Percentiles rank a stretch among this genome's conserved stretches.
Evolutionary conservation across 2,329 filamentous ascomycete genomes (phyloP).

Genomic region (Venturiaceae sp.): DNA sequence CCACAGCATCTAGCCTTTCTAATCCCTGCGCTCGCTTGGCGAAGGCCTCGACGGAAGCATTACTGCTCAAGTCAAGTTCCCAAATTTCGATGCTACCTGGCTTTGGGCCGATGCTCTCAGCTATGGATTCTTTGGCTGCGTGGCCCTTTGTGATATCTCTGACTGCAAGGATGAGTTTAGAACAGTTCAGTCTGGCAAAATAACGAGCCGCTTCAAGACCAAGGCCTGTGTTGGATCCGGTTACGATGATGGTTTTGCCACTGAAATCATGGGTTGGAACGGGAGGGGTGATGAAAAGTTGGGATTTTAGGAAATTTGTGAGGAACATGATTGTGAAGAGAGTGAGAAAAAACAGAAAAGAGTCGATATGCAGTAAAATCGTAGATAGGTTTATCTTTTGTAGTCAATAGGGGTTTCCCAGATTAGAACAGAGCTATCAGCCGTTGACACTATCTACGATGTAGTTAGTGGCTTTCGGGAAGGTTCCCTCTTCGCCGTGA

Average conservation of each 20-base stretch:
- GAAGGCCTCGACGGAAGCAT: conserved; percentile 26
- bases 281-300: too few species aligned
- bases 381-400: too few species aligned
- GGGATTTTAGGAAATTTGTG: too few species aligned
- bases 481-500: too few species aligned
- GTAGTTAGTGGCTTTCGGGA: too few species aligned
- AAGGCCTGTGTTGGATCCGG: conserved; percentile 37
- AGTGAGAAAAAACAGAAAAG: too few species aligned
- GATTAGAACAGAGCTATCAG: too few species aligned
- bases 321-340: too few species aligned
- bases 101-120: conserved; percentile 18
- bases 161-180: conserved; percentile 35
- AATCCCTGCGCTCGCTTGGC: conserved; percentile 17
- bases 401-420: too few species aligned
- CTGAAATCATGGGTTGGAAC: too few species aligned
- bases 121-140: conserved; percentile 30
- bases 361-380: too few species aligned
- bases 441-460: too few species aligned
- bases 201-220: conserved; percentile 36
- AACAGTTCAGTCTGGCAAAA: conserved; percentile 28
- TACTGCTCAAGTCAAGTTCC: conserved; percentile 32
- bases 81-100: conserved; percentile 33
- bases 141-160: conserved; percentile 34
- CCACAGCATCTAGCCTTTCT: conserved; percentile 22
- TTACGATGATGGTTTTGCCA: conserved; percentile 35